These are phyloP conservation scores for Lasiodiplodia gonubiensis DNA, from an alignment of 2,329 filamentous ascomycete genomes.

Conservation along the genomic window DNA sequence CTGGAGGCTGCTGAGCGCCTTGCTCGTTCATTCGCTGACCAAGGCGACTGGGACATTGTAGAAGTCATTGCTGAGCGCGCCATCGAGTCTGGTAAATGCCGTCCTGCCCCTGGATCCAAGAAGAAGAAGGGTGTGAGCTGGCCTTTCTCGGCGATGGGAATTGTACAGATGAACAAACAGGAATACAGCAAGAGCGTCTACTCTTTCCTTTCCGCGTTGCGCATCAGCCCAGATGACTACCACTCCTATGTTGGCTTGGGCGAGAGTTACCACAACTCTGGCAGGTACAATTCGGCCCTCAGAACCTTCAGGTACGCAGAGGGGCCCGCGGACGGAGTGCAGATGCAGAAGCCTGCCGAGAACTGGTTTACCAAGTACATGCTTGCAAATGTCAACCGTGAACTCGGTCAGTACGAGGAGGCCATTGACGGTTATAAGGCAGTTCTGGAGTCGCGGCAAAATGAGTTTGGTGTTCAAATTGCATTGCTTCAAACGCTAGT, in stretches of 20 bases:
- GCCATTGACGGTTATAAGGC: conserved; percentile 77
- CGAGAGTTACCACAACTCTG: conserved; percentile 96
- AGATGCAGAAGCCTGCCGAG: conserved; percentile 65
- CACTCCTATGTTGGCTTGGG: conserved; percentile 95
- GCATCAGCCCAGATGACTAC: conserved; percentile 84
- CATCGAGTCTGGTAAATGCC: conserved; percentile 91
- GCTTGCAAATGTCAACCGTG: conserved; percentile 91
- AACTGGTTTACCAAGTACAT: conserved; percentile 97
- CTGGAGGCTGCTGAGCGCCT: conserved; percentile 86
- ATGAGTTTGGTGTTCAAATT: conserved; percentile 85
- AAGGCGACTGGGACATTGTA: conserved; percentile 94
- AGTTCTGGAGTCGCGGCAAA: conserved; percentile 70
- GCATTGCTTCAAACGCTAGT: conserved; percentile 87
- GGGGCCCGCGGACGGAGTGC: conserved; percentile 67
- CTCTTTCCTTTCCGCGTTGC: conserved; percentile 86
- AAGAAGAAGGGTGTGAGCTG: conserved; percentile 93
- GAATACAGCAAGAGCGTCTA: conserved; percentile 88
- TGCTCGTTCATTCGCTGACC: conserved; percentile 83
- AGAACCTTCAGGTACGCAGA: conserved; percentile 89
- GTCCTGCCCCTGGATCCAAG: conserved; percentile 89
- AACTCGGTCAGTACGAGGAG: conserved; percentile 87
- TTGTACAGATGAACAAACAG: conserved; percentile 92
- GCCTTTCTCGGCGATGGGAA: conserved; percentile 92
- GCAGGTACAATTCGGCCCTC: conserved; percentile 89
- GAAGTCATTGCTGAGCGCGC: conserved; percentile 90